Evolutionary conservation across 2,329 filamentous ascomycete genomes (phyloP).

Genomic region (Plectosphaerella plurivora): DNA sequence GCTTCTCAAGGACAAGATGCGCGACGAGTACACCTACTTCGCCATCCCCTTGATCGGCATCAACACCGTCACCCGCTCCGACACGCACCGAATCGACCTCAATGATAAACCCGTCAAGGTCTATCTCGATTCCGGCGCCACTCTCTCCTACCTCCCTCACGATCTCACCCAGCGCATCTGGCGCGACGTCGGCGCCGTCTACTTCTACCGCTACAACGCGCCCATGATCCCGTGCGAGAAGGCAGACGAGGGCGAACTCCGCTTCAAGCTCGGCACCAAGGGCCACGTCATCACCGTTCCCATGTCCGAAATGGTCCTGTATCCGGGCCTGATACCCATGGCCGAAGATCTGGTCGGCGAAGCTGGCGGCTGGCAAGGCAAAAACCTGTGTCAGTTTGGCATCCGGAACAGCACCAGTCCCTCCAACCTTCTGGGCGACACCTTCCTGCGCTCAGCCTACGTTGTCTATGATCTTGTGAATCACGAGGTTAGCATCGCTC

Average conservation of each 20-base stretch:
- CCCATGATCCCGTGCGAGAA: constrained; percentile 48
- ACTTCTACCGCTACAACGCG: constrained; percentile 26
- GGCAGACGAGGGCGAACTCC: constrained; percentile 42
- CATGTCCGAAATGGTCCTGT: constrained; percentile 53
- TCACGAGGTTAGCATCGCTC: constrained; percentile 50
- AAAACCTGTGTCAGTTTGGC: constrained; percentile 50
- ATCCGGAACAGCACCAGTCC: constrained; percentile 43
- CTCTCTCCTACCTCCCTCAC: constrained; percentile 64
- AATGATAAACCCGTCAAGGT: constrained; percentile 44
- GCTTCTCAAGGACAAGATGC: constrained; percentile 37
- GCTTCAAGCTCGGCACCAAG: constrained; percentile 48
- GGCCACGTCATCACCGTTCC: constrained; percentile 46
- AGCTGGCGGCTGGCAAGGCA: constrained; percentile 23
- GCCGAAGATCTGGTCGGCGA: background rate
- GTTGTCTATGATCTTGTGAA: constrained; percentile 57
- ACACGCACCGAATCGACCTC: background rate
- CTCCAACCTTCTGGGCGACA: constrained; percentile 50
- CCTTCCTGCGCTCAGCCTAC: constrained; percentile 56
- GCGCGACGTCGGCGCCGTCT: constrained; percentile 50
- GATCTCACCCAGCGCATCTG: constrained; percentile 50
- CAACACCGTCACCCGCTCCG: constrained; percentile 23
- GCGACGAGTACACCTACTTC: constrained; percentile 39
- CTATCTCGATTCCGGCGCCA: constrained; percentile 73
- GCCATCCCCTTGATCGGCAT: constrained; percentile 43
- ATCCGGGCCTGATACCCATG: background rate